Evolutionary conservation across 176 grass and related monocot species (phyloP).

Genomic region (Eragrostis curvula): DNA sequence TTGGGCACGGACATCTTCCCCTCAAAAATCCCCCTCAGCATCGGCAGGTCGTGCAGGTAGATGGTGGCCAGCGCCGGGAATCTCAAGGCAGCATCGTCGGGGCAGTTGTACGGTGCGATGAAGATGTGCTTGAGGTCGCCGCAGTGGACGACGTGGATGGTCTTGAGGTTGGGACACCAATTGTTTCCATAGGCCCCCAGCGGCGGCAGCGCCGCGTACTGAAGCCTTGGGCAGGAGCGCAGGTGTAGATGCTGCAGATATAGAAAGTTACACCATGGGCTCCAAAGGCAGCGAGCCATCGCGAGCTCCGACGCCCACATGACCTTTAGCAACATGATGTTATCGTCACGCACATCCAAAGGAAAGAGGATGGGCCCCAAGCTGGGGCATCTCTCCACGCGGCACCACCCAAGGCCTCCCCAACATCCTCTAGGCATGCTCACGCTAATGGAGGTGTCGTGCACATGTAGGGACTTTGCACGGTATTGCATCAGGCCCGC

Average conservation of each 20-base stretch:
- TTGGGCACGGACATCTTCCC: neutral
- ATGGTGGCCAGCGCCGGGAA: conserved; percentile 23
- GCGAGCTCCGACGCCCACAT: neutral
- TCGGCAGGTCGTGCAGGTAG: conserved; percentile 20
- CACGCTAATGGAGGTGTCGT: neutral
- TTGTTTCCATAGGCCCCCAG: neutral
- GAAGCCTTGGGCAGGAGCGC: conserved; percentile 15
- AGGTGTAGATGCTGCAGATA: neutral
- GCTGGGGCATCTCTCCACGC: conserved; percentile 12
- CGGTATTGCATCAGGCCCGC: fast-evolving
- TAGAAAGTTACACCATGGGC: fast-evolving
- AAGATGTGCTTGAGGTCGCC: conserved; percentile 18
- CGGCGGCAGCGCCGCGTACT: neutral
- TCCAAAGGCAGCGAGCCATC: neutral
- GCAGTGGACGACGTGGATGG: conserved; percentile 42
- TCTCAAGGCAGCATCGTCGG: fast-evolving
- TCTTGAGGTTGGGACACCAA: neutral
- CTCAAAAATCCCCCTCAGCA: neutral
- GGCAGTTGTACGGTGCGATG: fast-evolving
- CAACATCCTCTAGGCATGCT: fast-evolving
- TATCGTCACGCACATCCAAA: fast-evolving
- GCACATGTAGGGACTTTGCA: neutral
- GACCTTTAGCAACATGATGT: fast-evolving
- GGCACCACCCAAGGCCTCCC: neutral
- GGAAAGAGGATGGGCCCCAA: neutral